Evolutionary conservation across 2,329 filamentous ascomycete genomes (phyloP).

Genomic region (Furcasterigmium sp.): DNA sequence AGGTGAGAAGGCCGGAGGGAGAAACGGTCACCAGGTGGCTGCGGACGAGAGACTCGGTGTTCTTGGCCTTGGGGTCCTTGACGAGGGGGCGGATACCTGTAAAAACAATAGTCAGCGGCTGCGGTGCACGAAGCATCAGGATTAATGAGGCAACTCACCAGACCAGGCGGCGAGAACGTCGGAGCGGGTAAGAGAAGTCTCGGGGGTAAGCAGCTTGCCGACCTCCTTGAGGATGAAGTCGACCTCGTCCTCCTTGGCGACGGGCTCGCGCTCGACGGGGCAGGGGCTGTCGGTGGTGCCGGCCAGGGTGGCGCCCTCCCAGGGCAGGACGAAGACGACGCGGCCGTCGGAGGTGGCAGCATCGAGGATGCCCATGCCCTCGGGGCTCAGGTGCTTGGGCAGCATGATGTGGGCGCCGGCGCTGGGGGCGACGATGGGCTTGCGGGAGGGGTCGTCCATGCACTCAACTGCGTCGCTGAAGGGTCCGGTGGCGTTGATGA

Average conservation of each 20-base stretch:
- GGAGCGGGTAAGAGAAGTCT: constrained; percentile 67
- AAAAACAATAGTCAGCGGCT: background rate
- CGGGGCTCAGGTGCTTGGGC: constrained; percentile 72
- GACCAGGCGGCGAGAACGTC: constrained; percentile 81
- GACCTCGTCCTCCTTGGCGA: constrained; percentile 72
- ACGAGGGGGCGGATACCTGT: constrained; percentile 71
- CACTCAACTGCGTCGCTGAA: constrained; percentile 77
- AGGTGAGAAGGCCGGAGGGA: constrained; percentile 69
- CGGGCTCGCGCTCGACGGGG: constrained; percentile 60
- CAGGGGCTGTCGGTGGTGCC: constrained; percentile 77
- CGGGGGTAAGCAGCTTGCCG: constrained; percentile 68
- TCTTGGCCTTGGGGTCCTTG: constrained; percentile 73
- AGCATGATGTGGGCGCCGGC: constrained; percentile 81
- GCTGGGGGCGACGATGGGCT: constrained; percentile 72
- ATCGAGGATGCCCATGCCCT: constrained; percentile 78
- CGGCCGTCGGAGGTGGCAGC: constrained; percentile 78
- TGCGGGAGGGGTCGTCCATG: constrained; percentile 66
- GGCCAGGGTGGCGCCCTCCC: constrained; percentile 82
- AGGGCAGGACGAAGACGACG: constrained; percentile 83
- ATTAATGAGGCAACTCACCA: constrained; percentile 44
- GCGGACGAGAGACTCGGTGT: constrained; percentile 77
- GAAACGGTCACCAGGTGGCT: constrained; percentile 77
- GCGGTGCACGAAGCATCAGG: too few relatives aligned
- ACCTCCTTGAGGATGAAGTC: constrained; percentile 79
- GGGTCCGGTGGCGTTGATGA: constrained; percentile 80